Percentiles rank a stretch among this genome's conserved stretches.
These are phyloP conservation scores for Hyphodiscus sp. DNA, from an alignment of 2,329 filamentous ascomycete genomes.

Conservation along the genomic window DNA sequence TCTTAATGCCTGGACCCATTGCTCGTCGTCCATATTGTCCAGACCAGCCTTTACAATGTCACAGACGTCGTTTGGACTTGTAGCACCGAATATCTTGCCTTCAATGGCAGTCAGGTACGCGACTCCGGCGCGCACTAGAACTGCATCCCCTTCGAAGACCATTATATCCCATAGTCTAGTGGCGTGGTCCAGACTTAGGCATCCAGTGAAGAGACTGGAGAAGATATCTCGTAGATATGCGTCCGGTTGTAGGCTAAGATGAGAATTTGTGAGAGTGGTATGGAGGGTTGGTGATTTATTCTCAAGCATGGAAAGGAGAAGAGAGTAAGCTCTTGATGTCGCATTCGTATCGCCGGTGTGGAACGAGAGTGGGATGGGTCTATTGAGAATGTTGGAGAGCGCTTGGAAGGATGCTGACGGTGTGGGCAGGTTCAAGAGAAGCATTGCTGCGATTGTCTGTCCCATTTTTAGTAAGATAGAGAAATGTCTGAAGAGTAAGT, in stretches of 20 bases:
- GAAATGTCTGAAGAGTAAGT: neutral
- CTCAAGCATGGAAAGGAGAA: constrained; percentile 60
- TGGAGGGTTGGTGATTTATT: constrained; percentile 60
- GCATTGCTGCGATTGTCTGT: constrained; percentile 64
- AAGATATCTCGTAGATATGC: constrained; percentile 56
- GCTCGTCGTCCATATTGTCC: constrained; percentile 18
- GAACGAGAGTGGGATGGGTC: constrained; percentile 68
- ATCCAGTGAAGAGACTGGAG: constrained; percentile 55
- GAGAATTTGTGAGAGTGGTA: constrained; percentile 50
- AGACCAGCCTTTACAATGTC: constrained; percentile 14
- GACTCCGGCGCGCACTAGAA: constrained; percentile 64
- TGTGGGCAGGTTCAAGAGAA: constrained; percentile 64
- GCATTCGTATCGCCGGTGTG: constrained; percentile 64
- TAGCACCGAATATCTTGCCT: constrained; percentile 39
- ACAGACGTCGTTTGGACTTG: constrained; percentile 15
- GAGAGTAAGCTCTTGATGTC: constrained; percentile 61
- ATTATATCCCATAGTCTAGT: constrained; percentile 76
- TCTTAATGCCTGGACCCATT: constrained; percentile 24
- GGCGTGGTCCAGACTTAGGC: constrained; percentile 62
- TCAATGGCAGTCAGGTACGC: constrained; percentile 54
- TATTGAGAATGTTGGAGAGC: constrained; percentile 72
- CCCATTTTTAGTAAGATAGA: constrained; percentile 3
- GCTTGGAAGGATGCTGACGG: constrained; percentile 61
- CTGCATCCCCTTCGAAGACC: constrained; percentile 71
- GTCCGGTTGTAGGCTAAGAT: constrained; percentile 41